Evolutionary conservation across 805 yeast genomes (phyloP).

Genomic region (Saturnispora serradocipensis): DNA sequence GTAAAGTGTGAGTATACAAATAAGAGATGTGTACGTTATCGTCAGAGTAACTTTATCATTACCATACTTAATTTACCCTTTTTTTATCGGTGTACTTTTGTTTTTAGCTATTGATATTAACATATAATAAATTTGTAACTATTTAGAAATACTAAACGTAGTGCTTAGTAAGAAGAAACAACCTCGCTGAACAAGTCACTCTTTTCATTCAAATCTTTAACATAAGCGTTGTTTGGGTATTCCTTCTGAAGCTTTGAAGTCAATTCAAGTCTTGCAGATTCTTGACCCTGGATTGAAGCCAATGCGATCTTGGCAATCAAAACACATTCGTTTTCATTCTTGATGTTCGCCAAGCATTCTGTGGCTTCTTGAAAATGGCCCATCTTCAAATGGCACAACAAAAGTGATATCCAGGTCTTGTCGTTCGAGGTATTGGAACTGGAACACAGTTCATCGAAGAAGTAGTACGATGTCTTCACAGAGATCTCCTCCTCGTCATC

Average conservation of each 20-base stretch:
- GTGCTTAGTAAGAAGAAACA: constrained; percentile 29
- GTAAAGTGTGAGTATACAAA: neutral
- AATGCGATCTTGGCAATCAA: constrained; percentile 60
- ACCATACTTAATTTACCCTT: too few relatives aligned
- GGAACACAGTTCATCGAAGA: constrained; percentile 74
- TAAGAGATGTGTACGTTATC: too few relatives aligned
- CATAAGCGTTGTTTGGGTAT: constrained; percentile 40
- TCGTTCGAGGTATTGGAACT: constrained; percentile 34
- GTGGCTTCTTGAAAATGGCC: constrained; percentile 77
- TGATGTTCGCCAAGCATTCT: constrained; percentile 40
- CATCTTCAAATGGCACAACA: constrained; percentile 70
- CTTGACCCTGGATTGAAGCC: constrained; percentile 44
- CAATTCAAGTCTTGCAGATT: constrained; percentile 8
- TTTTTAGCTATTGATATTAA: neutral
- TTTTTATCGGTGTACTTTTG: too few relatives aligned
- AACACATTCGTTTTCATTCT: neutral
- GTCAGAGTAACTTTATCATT: too few relatives aligned
- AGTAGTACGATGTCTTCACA: constrained; percentile 45
- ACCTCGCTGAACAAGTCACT: constrained; percentile 57
- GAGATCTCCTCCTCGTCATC: constrained; percentile 23
- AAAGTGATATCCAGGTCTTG: constrained; percentile 50
- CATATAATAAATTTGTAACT: neutral
- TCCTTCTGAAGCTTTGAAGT: constrained; percentile 34
- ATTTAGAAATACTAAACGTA: neutral
- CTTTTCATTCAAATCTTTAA: constrained; percentile 53